Conservation (phyloP, 352 stramenopile species). For the Pythium biforme region DNA sequence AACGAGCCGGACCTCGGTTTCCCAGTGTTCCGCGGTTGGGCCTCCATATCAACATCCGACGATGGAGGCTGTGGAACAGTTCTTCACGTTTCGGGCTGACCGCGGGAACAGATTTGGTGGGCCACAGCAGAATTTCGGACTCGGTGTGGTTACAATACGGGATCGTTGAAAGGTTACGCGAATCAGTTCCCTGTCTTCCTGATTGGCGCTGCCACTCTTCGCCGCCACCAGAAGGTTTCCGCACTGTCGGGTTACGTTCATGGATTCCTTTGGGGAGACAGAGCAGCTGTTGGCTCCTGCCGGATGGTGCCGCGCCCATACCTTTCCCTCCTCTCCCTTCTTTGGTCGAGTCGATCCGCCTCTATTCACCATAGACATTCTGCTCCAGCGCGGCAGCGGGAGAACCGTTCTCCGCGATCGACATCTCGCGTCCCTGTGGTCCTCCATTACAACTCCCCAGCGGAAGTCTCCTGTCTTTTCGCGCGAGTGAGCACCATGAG, state of each 20-base stretch:
- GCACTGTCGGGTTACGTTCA: neutral
- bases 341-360: neutral
- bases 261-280: neutral
- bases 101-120: too few species aligned
- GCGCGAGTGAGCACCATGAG: neutral
- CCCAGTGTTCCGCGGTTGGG: neutral
- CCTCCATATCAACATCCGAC: neutral
- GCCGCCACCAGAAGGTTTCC: conserved; percentile 10
- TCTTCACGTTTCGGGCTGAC: neutral
- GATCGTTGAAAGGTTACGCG: neutral
- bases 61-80: neutral
- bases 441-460: too few species aligned
- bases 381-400: neutral
- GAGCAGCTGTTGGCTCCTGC: neutral
- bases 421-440: neutral
- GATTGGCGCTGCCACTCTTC: neutral
- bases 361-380: neutral
- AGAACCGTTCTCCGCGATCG: neutral
- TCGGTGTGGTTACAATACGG: neutral
- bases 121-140: too few species aligned
- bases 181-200: neutral
- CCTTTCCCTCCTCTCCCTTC: neutral
- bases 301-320: neutral
- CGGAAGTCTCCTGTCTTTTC: neutral
- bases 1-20: neutral